Percentiles rank a stretch among this genome's conserved stretches.
phyloP scores from a whole-genome alignment of 108 stramenopile genomes.

The Nitzschia putrida region DNA sequence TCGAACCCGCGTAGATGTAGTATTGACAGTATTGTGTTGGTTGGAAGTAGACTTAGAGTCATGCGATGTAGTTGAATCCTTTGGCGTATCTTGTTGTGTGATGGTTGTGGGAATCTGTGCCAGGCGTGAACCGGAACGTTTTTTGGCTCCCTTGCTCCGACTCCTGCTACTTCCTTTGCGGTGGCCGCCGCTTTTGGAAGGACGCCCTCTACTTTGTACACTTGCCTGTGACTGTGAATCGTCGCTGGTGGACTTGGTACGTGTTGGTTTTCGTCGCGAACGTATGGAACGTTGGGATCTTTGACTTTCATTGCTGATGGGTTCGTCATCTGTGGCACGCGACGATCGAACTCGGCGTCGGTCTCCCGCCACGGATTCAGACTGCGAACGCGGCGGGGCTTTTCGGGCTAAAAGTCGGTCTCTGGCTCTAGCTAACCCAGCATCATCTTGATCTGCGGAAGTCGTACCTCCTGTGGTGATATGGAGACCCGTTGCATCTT shows the following conservation, averaged over 20 bases:
- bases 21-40: slow-evolving; percentile 3
- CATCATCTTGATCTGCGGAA: neutral
- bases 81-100: neutral
- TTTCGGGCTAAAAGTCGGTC: slow-evolving; percentile 9
- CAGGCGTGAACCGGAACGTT: slow-evolving; percentile 3
- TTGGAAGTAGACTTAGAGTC: no score
- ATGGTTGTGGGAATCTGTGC: neutral
- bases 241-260: neutral
- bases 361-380: neutral
- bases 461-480: neutral
- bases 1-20: slow-evolving; percentile 6
- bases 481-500: neutral
- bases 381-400: neutral
- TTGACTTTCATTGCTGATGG: neutral
- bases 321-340: neutral
- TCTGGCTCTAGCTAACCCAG: slow-evolving; percentile 5
- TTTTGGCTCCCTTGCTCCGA: slow-evolving; percentile 12
- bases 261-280: neutral
- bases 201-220: slow-evolving; percentile 1
- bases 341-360: neutral
- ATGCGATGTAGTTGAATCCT: no score
- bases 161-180: slow-evolving; percentile 4
- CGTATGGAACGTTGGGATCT: neutral
- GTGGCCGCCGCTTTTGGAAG: neutral
- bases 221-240: neutral